Base-by-base conservation (phyloP, 2,329 filamentous ascomycete genomes). In the Curvularia eragrostidis region DNA sequence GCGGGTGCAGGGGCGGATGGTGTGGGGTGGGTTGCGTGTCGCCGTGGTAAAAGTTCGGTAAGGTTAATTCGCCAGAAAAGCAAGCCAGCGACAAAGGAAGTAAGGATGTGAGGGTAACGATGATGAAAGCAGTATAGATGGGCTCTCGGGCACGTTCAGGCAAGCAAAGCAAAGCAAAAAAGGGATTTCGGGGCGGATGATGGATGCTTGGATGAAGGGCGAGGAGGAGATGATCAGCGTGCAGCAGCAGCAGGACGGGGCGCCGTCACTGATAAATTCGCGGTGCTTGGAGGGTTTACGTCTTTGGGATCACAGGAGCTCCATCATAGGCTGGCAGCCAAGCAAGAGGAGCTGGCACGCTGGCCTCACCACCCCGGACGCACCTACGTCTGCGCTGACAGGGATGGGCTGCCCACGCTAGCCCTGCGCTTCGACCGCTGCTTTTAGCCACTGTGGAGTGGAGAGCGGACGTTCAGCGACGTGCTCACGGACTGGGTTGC, bases 281-380 rank as follows among this genome's bases (percentile, higher is more conserved):
- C 60, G n/a, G 58, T 62, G 61, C 61, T 69, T 65, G 60, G 52
- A 60, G 54, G 58, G 64, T 66, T 66, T 70, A 72, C 70, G 71
- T 71, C 66, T 67, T 69, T 44, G 64, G 70, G 59, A 64, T 67
- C 70, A 71, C 69, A 69, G 64, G 64, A 71, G 30, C 32, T 67
- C 66, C 74, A 76, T 75, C 72, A 76, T 75, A 73, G 74, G 73
- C 73, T 74, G 65, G 58, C 50, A 54, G 71, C 71, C 72, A 75
- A 74, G 72, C 63, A 61, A 59, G 47, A 70, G 63, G 62, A 68
- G 65, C 58, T 65, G 64, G 68, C 67, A 71, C 63, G 68, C 54
- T 72, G 68, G 70, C 67, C 67, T 68, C 24, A 58, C 58, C 55
- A 62, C 68, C 71, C 69, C 65, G 64, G 67, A 62, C 64, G 61